A percentile compares a stretch with the other conserved stretches of the same genome.
Conservation (phyloP, 2,329 filamentous ascomycete species). For the Botryosphaeria dothidea region DNA sequence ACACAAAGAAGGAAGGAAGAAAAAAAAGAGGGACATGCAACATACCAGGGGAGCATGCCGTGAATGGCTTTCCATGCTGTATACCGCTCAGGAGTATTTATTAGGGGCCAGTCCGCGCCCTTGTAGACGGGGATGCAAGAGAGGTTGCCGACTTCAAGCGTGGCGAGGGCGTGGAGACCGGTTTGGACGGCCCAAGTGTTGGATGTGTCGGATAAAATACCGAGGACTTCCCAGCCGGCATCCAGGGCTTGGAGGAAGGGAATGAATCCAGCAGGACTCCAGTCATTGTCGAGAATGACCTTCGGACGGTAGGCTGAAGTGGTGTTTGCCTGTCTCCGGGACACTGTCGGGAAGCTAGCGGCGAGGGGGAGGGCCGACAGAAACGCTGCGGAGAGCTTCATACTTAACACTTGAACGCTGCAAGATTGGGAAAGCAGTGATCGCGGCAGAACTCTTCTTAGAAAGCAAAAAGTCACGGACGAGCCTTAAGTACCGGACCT, state of each 20-base stretch:
- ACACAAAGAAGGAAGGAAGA: no score
- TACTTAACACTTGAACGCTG: not conserved
- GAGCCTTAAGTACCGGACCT: not conserved
- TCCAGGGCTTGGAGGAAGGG: slow-evolving; percentile 48
- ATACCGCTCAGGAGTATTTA: slow-evolving; percentile 48
- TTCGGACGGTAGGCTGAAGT: slow-evolving; percentile 23
- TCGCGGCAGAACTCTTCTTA: not conserved
- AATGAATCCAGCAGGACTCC: slow-evolving; percentile 44
- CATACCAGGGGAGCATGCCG: slow-evolving; percentile 44
- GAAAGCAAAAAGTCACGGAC: no score
- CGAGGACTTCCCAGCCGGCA: slow-evolving; percentile 48
- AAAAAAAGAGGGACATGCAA: not conserved
- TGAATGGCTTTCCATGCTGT: slow-evolving; percentile 48
- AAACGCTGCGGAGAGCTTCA: not conserved
- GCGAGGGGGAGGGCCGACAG: not conserved
- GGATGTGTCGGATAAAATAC: slow-evolving; percentile 43
- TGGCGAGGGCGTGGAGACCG: slow-evolving; percentile 49
- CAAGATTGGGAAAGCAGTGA: not conserved
- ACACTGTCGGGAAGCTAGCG: not conserved
- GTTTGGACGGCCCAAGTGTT: slow-evolving; percentile 50
- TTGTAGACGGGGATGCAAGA: slow-evolving; percentile 52
- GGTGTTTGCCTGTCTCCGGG: not conserved
- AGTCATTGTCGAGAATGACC: slow-evolving; percentile 51
- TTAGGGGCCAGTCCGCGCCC: slow-evolving; percentile 49
- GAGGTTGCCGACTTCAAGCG: slow-evolving; percentile 49